Conservation (phyloP, 495 filamentous ascomycete genomes). For the Usnea hakonensis region DNA sequence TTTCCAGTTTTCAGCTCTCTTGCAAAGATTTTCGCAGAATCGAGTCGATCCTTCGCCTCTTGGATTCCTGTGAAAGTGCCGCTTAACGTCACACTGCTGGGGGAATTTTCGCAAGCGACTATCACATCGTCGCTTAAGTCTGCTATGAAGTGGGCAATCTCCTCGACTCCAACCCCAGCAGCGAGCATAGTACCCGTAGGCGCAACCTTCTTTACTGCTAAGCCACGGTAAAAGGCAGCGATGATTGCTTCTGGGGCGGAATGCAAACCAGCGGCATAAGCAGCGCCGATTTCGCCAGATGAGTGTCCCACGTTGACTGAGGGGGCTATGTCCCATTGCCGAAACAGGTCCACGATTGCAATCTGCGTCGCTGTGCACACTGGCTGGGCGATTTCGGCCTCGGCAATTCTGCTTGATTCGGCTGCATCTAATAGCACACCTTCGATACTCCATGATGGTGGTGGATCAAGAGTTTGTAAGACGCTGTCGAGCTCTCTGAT, state of each 20-base stretch:
- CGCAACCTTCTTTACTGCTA: not conserved
- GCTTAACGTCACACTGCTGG: constrained; percentile 26
- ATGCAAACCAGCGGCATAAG: constrained; percentile 48
- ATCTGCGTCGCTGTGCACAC: constrained; percentile 47
- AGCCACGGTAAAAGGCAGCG: constrained; percentile 34
- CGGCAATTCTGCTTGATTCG: constrained; percentile 17
- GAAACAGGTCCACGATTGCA: constrained; percentile 38
- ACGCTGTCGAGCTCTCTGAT: constrained; percentile 21
- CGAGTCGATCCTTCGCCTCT: no score
- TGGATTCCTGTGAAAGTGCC: no score
- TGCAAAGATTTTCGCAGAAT: no score
- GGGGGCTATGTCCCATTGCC: constrained; percentile 36
- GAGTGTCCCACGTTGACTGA: constrained; percentile 51
- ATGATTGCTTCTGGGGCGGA: constrained; percentile 33
- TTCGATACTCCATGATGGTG: constrained; percentile 25
- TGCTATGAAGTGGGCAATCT: constrained; percentile 11
- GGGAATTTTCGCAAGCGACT: constrained; percentile 29
- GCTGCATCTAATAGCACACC: constrained; percentile 20
- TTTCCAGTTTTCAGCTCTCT: constrained; percentile 1
- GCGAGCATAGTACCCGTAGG: constrained; percentile 28
- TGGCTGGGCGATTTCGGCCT: constrained; percentile 30
- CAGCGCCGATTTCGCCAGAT: constrained; percentile 56
- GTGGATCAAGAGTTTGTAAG: constrained; percentile 11
- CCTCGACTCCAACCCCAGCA: constrained; percentile 21
- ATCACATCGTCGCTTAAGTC: not conserved